Conservation (phyloP, 495 filamentous ascomycete genomes). For the Diplogelasinospora grovesii region DNA sequence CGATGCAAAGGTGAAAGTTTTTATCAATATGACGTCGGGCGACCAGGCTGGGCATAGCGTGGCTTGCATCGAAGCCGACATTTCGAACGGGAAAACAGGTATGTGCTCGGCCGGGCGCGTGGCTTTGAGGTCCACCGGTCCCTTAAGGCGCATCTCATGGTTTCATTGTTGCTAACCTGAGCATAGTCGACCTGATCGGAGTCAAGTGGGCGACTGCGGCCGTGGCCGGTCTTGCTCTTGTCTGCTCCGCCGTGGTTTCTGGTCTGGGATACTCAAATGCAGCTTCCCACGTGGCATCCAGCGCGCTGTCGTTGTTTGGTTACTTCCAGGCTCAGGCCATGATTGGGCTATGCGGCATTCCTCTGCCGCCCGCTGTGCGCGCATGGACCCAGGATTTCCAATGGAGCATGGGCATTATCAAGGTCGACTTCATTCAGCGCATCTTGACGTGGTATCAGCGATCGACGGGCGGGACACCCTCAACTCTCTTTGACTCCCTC, state of each 20-base stretch:
- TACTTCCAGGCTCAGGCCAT: constrained; percentile 98
- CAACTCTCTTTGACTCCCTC: constrained; percentile 69
- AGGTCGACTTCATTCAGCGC: constrained; percentile 75
- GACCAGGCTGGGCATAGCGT: constrained; percentile 47
- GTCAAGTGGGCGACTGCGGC: constrained; percentile 87
- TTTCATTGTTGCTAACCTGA: neutral
- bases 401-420: constrained; percentile 97
- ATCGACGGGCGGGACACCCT: constrained; percentile 81
- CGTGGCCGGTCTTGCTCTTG: constrained; percentile 75
- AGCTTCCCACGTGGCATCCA: constrained; percentile 89
- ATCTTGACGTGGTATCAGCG: constrained; percentile 97
- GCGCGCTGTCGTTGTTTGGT: constrained; percentile 84
- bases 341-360: constrained; percentile 78
- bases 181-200: constrained; percentile 67
- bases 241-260: constrained; percentile 75
- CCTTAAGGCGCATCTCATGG: too few species aligned
- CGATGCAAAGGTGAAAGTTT: constrained; percentile 77
- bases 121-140: too few species aligned
- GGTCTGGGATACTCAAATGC: constrained; percentile 91
- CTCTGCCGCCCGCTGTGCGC: constrained; percentile 80
- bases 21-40: constrained; percentile 60
- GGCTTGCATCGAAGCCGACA: constrained; percentile 79
- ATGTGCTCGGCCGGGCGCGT: too few species aligned
- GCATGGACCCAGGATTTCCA: constrained; percentile 98
- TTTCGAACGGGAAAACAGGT: constrained; percentile 84